Evolutionary conservation across 1,139 yeast genomes (phyloP), one percentile per base, ranked within the genome.

Genomic region (Pneumocystis sp.): DNA sequence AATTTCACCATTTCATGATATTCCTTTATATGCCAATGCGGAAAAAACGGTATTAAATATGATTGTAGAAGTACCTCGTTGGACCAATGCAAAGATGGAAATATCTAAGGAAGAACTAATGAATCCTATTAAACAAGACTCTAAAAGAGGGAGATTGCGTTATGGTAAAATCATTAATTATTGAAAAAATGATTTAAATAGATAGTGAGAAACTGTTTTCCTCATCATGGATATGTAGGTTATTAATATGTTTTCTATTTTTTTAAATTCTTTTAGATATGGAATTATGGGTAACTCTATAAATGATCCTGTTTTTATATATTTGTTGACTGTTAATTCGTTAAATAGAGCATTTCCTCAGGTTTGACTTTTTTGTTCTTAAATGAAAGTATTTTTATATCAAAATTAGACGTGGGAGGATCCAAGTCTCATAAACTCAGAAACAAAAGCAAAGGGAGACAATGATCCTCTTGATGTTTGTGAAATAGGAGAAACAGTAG

Each of bases 391-490:
- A 12, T 29, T 61, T 21, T 19, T 61, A 39, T 39, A 39, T 59
- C 19, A 29, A 39, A 1, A 39, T 42, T 10, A 59, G 79, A 93
- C 98, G 37, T 93, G 97, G 97, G 98, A 93, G 73, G 85, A 84
- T 72, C 85, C 86, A 45, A 78, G 80, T 67, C 73, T 74, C 61
- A 71, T 71, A 63, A 80, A 80, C 69, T 77, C 78, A 59, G 82
- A 78, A 66, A 79, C 82, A 61, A 78, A 78, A 63, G 82, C 85
- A 67, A 82, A 80, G 72, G 98, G 98, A 70, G 98, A 93, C 78
- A 88, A 90, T 74, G 98, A 93, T 78, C 98, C 98, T 31, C 80
- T 93, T 71, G 98, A 93, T 76, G 95, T 93, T 65, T 87, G 97
- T 77, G 98, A 93, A 76, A 89, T 93, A 71, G 96, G 97, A 40